phyloP scores from a whole-genome alignment of 176 grass and related monocot species.

The Pontederia paniculata region DNA sequence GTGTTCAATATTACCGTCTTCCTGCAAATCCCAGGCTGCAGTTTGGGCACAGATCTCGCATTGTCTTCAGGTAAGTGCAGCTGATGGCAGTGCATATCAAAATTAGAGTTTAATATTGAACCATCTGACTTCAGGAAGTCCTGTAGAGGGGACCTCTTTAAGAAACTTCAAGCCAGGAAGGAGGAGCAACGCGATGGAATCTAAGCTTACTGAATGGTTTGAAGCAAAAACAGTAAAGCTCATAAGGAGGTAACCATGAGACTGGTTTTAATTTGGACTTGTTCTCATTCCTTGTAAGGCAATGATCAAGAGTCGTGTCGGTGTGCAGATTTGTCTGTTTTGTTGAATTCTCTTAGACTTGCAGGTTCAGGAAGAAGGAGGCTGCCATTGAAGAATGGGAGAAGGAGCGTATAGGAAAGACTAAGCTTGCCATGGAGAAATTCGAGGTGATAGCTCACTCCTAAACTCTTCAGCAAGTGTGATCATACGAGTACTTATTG shows the following conservation, averaged over 20 bases:
- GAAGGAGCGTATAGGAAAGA: slow-evolving; percentile 36
- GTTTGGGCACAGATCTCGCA: too few species aligned
- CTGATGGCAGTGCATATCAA: too few species aligned
- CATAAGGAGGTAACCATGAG: slow-evolving; percentile 46
- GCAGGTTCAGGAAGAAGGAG: slow-evolving; percentile 62
- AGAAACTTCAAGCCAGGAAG: too few species aligned
- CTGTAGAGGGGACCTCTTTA: too few species aligned
- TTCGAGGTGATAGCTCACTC: slow-evolving; percentile 33
- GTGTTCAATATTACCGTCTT: too few species aligned
- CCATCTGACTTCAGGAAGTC: too few species aligned
- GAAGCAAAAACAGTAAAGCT: slow-evolving; percentile 48
- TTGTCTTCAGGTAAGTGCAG: too few species aligned
- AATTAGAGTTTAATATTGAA: too few species aligned
- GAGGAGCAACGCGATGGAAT: slow-evolving; percentile 23
- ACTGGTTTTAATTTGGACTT: too few species aligned
- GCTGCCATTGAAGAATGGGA: slow-evolving; percentile 51
- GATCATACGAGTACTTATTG: background rate
- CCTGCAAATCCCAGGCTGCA: too few species aligned
- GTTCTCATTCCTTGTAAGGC: background rate
- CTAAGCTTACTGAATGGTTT: slow-evolving; percentile 62
- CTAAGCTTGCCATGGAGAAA: slow-evolving; percentile 37
- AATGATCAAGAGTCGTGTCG: background rate
- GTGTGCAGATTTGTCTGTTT: background rate
- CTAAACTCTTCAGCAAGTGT: background rate
- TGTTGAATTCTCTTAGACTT: slow-evolving; percentile 12